Conservation (phyloP, 176 grass and related monocot genomes). For the Panicum miliaceum region DNA sequence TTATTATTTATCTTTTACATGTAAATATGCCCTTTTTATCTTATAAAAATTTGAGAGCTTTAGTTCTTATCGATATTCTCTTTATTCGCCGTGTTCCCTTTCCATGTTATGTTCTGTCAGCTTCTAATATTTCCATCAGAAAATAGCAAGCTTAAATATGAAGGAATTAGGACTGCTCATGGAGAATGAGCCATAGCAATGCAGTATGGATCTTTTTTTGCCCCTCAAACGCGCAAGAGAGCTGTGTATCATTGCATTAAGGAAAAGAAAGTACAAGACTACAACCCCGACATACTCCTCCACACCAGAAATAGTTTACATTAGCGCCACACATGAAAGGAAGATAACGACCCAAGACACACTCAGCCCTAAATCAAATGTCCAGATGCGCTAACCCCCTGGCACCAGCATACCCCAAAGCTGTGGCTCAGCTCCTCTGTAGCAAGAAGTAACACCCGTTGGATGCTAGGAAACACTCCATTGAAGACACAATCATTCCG, state of each 20-base stretch:
- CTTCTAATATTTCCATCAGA: slow-evolving; percentile 33
- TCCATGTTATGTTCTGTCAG: slow-evolving; percentile 27
- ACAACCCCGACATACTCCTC: too few species aligned
- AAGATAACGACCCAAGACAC: too few species aligned
- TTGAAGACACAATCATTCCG: too few species aligned
- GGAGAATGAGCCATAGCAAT: slow-evolving; percentile 25
- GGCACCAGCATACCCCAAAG: too few species aligned
- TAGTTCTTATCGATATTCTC: neutral
- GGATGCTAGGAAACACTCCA: too few species aligned
- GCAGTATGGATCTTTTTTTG: neutral
- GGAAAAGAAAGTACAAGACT: too few species aligned
- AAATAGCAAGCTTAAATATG: neutral
- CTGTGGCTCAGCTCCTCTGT: too few species aligned
- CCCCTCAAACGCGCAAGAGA: too few species aligned
- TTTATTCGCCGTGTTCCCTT: slow-evolving; percentile 1
- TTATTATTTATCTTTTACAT: slow-evolving; percentile 24
- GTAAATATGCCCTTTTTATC: slow-evolving; percentile 2
- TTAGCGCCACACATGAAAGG: too few species aligned
- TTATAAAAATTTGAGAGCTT: slow-evolving; percentile 23
- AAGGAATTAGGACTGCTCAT: neutral
- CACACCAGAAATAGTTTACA: too few species aligned
- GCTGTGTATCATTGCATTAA: too few species aligned
- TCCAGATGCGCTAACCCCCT: neutral
- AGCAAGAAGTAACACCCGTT: neutral
- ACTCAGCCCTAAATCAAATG: neutral